These are phyloP conservation scores for Clarkia xantiana DNA, from an alignment of 345 rosid species.

Conservation along the genomic window DNA sequence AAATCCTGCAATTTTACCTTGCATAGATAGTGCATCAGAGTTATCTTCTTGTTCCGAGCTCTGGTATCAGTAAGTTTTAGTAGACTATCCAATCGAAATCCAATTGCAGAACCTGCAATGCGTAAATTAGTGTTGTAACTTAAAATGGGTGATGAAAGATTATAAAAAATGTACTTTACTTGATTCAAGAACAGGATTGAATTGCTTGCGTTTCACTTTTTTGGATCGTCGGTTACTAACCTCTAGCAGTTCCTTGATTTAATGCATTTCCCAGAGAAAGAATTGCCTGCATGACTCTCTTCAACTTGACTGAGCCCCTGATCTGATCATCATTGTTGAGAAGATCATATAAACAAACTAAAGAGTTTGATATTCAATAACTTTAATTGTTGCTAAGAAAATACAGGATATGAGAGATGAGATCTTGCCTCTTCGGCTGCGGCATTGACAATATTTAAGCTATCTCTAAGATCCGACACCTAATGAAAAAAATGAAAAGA, in stretches of 20 bases:
- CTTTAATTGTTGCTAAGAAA: not conserved
- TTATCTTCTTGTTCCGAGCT: conserved; percentile 77
- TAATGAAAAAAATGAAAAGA: conserved; percentile 11
- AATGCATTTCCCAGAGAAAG: conserved; percentile 88
- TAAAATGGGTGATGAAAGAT: too few species aligned
- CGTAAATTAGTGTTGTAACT: not conserved
- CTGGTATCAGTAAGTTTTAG: conserved; percentile 87
- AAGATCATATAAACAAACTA: too few species aligned
- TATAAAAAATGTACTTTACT: too few species aligned
- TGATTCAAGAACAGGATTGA: too few species aligned
- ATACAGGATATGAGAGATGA: not conserved
- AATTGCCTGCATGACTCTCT: conserved; percentile 92
- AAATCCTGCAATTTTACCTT: conserved; percentile 32
- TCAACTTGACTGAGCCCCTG: conserved; percentile 51
- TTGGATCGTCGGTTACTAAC: conserved; percentile 17
- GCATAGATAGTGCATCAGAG: conserved; percentile 95
- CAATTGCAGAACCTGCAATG: conserved; percentile 65
- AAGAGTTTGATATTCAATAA: not conserved
- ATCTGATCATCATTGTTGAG: conserved; percentile 21
- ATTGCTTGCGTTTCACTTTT: too few species aligned
- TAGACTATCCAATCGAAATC: conserved; percentile 86
- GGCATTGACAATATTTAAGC: conserved; percentile 60
- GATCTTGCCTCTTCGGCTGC: conserved; percentile 64
- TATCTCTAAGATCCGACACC: conserved; percentile 70
- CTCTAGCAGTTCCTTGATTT: conserved; percentile 95